Evolutionary conservation across 2,329 filamentous ascomycete genomes (phyloP).

Genomic region (Trichoderma aggressivum): DNA sequence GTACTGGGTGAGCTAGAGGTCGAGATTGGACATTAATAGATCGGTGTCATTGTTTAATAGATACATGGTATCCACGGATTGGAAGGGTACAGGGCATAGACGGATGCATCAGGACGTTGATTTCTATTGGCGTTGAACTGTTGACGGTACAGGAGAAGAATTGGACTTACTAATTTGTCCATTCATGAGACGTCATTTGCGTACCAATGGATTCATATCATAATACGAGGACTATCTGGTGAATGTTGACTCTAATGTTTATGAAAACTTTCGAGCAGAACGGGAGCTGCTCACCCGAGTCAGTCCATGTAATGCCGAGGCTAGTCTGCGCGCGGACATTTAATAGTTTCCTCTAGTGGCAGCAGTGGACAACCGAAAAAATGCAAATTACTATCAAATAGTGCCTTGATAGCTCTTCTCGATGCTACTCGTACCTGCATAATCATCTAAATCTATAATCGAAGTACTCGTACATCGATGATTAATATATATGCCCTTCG

Average conservation of each 20-base stretch:
- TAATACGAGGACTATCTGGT: not conserved
- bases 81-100: not conserved
- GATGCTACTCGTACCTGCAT: not conserved
- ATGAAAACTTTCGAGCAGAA: not conserved
- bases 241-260: not conserved
- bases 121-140: not conserved
- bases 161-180: not conserved
- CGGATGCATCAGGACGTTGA: not conserved
- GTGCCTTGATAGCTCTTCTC: not conserved
- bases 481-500: not conserved
- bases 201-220: not conserved
- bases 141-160: not conserved
- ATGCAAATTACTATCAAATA: not conserved
- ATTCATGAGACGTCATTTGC: not conserved
- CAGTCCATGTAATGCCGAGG: not conserved
- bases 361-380: not conserved
- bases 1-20: slow-evolving; percentile 12
- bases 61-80: not conserved
- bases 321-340: not conserved
- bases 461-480: too few species aligned
- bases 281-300: not conserved
- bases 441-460: too few species aligned
- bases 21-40: not conserved
- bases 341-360: not conserved
- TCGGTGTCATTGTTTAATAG: not conserved